phyloP scores from a whole-genome alignment of 805 yeast species.

The Hanseniaspora valbyensis region DNA sequence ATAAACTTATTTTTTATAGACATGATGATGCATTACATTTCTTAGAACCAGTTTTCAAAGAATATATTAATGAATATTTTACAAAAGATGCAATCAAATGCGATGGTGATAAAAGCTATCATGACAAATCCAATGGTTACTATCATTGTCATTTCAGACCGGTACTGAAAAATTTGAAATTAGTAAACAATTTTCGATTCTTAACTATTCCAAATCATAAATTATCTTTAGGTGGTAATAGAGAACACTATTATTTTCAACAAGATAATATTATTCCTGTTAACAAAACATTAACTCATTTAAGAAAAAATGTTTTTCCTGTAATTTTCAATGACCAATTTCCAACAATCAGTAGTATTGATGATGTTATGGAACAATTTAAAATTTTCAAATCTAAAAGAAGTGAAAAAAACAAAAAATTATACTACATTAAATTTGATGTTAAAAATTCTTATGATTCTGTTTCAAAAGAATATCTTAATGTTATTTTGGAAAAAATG shows the following conservation, averaged over 20 bases:
- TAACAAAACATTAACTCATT: constrained; percentile 28
- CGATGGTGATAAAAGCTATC: constrained; percentile 9
- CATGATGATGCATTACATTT: constrained; percentile 47
- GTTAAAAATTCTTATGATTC: constrained; percentile 67
- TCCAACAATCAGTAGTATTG: constrained; percentile 32
- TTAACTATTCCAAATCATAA: constrained; percentile 45
- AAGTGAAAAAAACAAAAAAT: constrained; percentile 2
- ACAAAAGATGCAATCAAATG: constrained; percentile 14
- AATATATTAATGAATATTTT: constrained; percentile 35
- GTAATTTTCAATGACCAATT: background rate
- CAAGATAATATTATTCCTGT: constrained; percentile 37
- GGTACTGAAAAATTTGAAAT: constrained; percentile 42
- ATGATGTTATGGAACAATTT: constrained; percentile 36
- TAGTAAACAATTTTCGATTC: constrained; percentile 42
- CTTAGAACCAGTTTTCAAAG: constrained; percentile 33
- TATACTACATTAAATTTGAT: constrained; percentile 59
- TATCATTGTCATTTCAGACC: constrained; percentile 38
- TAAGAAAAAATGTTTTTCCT: constrained; percentile 24
- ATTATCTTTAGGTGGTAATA: constrained; percentile 26
- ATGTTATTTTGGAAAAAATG: constrained; percentile 29
- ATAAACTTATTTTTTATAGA: constrained; percentile 39
- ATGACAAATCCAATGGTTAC: constrained; percentile 17
- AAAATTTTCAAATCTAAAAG: constrained; percentile 29
- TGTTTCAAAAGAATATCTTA: constrained; percentile 40
- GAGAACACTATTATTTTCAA: constrained; percentile 29